These are phyloP conservation scores for Venturia carpophila DNA, from an alignment of 2,329 filamentous ascomycete species.

Conservation along the genomic window DNA sequence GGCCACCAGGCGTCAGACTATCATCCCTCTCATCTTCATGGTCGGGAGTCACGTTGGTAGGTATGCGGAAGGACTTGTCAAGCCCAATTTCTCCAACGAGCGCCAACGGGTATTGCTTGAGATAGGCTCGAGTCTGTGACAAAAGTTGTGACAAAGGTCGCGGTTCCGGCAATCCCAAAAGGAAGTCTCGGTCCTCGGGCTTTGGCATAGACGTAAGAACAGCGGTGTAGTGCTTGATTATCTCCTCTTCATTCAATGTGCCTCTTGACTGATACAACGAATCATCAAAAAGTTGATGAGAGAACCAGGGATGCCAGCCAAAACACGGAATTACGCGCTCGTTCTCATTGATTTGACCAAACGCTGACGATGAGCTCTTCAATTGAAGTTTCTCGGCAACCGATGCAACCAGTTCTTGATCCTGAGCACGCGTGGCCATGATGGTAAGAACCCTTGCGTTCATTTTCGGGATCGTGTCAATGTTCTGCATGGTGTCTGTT, in stretches of 20 bases:
- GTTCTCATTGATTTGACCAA: constrained; percentile 26
- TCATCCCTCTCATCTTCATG: constrained; percentile 37
- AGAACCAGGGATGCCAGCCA: constrained; percentile 85
- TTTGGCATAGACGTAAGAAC: constrained; percentile 48
- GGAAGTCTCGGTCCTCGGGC: constrained; percentile 44
- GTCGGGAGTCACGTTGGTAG: constrained; percentile 46
- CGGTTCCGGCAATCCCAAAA: constrained; percentile 52
- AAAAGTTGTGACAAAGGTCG: constrained; percentile 52
- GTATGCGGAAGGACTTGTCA: constrained; percentile 69
- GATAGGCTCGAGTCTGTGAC: constrained; percentile 45
- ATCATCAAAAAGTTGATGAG: constrained; percentile 65
- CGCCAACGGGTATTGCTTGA: constrained; percentile 53
- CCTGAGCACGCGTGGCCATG: constrained; percentile 69
- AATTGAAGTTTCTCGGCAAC: constrained; percentile 49
- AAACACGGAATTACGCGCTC: constrained; percentile 61
- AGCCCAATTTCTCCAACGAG: constrained; percentile 71
- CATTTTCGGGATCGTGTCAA: constrained; percentile 55
- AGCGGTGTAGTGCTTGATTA: constrained; percentile 55
- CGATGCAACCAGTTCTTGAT: constrained; percentile 63
- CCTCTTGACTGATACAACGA: constrained; percentile 27
- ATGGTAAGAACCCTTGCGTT: constrained; percentile 58
- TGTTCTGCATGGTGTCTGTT: constrained; percentile 63
- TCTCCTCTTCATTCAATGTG: constrained; percentile 35
- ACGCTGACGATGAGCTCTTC: constrained; percentile 21
- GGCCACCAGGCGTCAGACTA: constrained; percentile 57